These are phyloP conservation scores for Cephalotrichum gorgonifer DNA, from an alignment of 2,329 filamentous ascomycete species.

Conservation along the genomic window DNA sequence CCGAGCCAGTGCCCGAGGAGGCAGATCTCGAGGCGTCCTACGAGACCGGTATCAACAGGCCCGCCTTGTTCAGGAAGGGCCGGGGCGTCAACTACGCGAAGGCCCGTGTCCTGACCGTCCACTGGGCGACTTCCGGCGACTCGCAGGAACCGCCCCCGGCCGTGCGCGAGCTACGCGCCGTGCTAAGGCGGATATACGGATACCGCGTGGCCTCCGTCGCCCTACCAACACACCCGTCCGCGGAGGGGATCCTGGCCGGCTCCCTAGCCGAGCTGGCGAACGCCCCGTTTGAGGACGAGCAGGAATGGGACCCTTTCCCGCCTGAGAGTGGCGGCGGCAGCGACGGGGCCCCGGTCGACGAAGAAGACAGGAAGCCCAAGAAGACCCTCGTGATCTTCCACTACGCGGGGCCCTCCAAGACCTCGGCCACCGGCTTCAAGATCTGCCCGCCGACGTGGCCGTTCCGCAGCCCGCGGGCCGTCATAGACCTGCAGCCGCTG, in stretches of 20 bases:
- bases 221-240: not conserved
- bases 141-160: not conserved
- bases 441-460: not conserved
- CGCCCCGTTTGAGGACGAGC: no score
- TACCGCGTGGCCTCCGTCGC: not conserved
- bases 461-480: not conserved
- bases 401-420: not conserved
- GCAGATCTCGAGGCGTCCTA: no score
- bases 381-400: slow-evolving; percentile 1
- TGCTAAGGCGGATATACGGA: not conserved
- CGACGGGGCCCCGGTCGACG: no score
- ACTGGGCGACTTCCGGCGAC: not conserved
- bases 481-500: not conserved
- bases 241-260: not conserved
- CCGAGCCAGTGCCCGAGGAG: not conserved
- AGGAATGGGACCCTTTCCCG: no score
- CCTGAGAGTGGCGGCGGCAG: no score
- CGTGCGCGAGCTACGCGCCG: not conserved
- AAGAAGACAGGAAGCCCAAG: not conserved
- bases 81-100: no score
- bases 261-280: not conserved
- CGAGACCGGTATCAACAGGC: no score
- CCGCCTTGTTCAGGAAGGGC: no score
- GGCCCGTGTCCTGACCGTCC: not conserved
- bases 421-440: not conserved